Conservation (phyloP, 1,139 yeast species). For the Saccharomyces hybrid region DNA sequence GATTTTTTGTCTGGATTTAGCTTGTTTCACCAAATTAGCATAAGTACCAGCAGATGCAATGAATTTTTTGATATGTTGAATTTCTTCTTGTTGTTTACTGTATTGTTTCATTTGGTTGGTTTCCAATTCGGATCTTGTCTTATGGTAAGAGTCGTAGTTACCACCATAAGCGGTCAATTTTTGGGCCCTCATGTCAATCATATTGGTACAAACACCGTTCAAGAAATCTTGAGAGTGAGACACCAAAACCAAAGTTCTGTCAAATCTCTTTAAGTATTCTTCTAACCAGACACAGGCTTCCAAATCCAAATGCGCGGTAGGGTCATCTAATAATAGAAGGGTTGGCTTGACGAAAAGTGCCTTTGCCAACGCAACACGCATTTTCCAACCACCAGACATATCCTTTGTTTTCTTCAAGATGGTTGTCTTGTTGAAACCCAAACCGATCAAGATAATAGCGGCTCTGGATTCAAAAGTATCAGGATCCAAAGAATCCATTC, state of each 20-base stretch:
- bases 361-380: constrained; percentile 71
- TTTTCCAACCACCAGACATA: constrained; percentile 96
- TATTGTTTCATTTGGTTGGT: constrained; percentile 98
- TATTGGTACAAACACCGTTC: constrained; percentile 96
- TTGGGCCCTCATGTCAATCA: constrained; percentile 90
- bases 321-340: constrained; percentile 82
- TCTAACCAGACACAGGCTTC: constrained; percentile 99
- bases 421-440: constrained; percentile 84
- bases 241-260: constrained; percentile 85
- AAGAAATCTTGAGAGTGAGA: constrained; percentile 99
- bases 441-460: constrained; percentile 90
- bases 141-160: constrained; percentile 93
- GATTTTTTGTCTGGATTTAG: constrained; percentile 98
- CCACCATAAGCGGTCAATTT: constrained; percentile 79
- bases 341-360: constrained; percentile 85
- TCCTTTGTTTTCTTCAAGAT: constrained; percentile 89
- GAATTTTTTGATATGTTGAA: constrained; percentile 94
- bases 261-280: constrained; percentile 91
- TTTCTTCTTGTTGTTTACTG: constrained; percentile 96
- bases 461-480: constrained; percentile 94
- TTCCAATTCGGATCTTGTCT: constrained; percentile 90
- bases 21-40: constrained; percentile 97
- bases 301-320: constrained; percentile 98
- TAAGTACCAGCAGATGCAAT: constrained; percentile 99
- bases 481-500: constrained; percentile 94